These are phyloP conservation scores for Tausonia pullulans DNA, from an alignment of 1,284 basidiomycete genomes.

Conservation along the genomic window DNA sequence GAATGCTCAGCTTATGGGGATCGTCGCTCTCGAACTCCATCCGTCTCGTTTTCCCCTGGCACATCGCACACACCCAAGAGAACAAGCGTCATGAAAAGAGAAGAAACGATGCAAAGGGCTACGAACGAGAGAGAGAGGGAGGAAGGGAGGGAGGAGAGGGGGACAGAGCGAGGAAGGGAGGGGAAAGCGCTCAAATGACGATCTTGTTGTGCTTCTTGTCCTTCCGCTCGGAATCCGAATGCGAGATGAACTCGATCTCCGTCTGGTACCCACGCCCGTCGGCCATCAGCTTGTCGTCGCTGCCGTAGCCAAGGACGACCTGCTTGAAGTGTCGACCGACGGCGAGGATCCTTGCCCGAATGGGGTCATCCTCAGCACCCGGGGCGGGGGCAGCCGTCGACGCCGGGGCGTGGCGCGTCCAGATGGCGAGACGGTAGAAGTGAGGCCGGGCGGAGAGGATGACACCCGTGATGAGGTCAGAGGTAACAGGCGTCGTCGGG, in stretches of 20 bases:
- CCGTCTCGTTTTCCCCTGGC: too few relatives aligned
- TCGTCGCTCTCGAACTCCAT: too few relatives aligned
- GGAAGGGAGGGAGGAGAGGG: slow-evolving; percentile 18
- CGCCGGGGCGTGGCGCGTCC: slow-evolving; percentile 73
- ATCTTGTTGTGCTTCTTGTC: slow-evolving; percentile 50
- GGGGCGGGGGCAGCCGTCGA: slow-evolving; percentile 21
- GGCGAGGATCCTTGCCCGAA: slow-evolving; percentile 59
- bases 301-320: slow-evolving; percentile 64
- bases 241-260: slow-evolving; percentile 86
- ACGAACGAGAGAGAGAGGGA: neutral
- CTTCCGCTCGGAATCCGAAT: slow-evolving; percentile 94
- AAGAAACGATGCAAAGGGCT: neutral
- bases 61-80: too few relatives aligned
- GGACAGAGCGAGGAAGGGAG: slow-evolving; percentile 21
- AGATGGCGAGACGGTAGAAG: slow-evolving; percentile 94
- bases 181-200: slow-evolving; percentile 42
- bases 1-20: too few relatives aligned
- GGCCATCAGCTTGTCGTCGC: slow-evolving; percentile 20
- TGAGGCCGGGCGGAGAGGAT: slow-evolving; percentile 88
- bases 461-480: slow-evolving; percentile 78
- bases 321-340: slow-evolving; percentile 82
- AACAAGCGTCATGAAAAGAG: neutral
- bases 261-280: slow-evolving; percentile 64
- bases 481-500: slow-evolving; percentile 38
- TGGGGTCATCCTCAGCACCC: slow-evolving; percentile 41